Evolutionary conservation across 345 rosid genomes (phyloP).

Genomic region (Linum tenue): DNA sequence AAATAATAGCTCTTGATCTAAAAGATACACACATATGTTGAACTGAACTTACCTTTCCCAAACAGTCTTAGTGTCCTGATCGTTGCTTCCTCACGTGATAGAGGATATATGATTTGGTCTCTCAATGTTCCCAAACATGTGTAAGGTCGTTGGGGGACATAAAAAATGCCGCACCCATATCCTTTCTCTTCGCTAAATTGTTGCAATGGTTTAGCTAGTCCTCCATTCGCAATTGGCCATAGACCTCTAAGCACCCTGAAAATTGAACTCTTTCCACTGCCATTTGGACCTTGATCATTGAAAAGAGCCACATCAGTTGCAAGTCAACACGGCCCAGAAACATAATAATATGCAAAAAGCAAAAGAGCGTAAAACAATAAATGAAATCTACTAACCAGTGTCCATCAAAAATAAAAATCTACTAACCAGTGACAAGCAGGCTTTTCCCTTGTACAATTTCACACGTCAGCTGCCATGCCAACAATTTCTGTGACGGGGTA

Average conservation of each 20-base stretch:
- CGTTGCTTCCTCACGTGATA: slow-evolving; percentile 79
- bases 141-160: slow-evolving; percentile 89
- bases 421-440: slow-evolving; percentile 91
- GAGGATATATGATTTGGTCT: slow-evolving; percentile 97
- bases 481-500: slow-evolving; percentile 79
- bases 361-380: not conserved
- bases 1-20: not conserved
- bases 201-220: slow-evolving; percentile 56
- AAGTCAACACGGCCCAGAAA: slow-evolving; percentile 13
- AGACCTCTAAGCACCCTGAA: slow-evolving; percentile 91
- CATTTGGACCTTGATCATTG: slow-evolving; percentile 71
- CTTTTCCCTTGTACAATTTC: slow-evolving; percentile 67
- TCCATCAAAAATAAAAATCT: too few species aligned
- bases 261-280: slow-evolving; percentile 92
- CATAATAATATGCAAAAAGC: not conserved
- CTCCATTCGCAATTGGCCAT: slow-evolving; percentile 94
- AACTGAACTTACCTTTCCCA: slow-evolving; percentile 40
- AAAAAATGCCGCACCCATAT: slow-evolving; percentile 65
- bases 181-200: slow-evolving; percentile 40
- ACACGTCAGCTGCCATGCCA: slow-evolving; percentile 82
- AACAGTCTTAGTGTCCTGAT: slow-evolving; percentile 33
- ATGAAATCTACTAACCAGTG: slow-evolving; percentile 59
- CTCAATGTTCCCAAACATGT: slow-evolving; percentile 96
- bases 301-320: slow-evolving; percentile 20
- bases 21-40: too few species aligned